Conservation (phyloP, 2,329 filamentous ascomycete genomes). For the Diplocarpon mali region DNA sequence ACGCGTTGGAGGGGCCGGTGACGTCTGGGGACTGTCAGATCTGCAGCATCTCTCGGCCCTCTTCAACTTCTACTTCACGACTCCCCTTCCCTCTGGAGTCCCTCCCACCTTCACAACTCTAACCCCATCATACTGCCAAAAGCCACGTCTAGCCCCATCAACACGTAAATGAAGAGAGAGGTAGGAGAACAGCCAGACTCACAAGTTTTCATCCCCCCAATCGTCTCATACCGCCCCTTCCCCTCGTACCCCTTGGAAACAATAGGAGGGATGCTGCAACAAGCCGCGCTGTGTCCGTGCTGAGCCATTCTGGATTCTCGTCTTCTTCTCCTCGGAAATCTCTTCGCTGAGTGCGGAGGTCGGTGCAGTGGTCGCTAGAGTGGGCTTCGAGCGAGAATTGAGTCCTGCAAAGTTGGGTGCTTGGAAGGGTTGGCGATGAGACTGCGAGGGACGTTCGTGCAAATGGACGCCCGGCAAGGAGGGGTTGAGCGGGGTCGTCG, state of each 20-base stretch:
- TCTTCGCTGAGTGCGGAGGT: too few relatives aligned
- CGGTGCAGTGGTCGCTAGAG: too few relatives aligned
- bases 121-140: not conserved
- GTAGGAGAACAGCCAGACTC: conserved; percentile 8
- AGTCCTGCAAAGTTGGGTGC: too few relatives aligned
- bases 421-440: too few relatives aligned
- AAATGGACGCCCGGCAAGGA: too few relatives aligned
- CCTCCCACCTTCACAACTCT: too few relatives aligned
- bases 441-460: too few relatives aligned
- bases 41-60: not conserved
- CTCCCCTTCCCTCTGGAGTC: too few relatives aligned
- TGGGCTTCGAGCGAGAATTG: too few relatives aligned
- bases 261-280: conserved; percentile 48
- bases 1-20: conserved; percentile 35
- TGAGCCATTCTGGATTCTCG: conserved; percentile 6
- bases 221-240: conserved; percentile 45
- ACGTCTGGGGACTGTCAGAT: conserved; percentile 27
- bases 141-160: not conserved
- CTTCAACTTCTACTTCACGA: too few relatives aligned
- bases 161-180: not conserved
- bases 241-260: conserved; percentile 42
- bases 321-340: not conserved
- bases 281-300: conserved; percentile 42
- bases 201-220: conserved; percentile 46
- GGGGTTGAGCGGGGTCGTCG: too few relatives aligned